phyloP scores from a whole-genome alignment of 2,329 filamentous ascomycete genomes.

The Aspergillus sp. region DNA sequence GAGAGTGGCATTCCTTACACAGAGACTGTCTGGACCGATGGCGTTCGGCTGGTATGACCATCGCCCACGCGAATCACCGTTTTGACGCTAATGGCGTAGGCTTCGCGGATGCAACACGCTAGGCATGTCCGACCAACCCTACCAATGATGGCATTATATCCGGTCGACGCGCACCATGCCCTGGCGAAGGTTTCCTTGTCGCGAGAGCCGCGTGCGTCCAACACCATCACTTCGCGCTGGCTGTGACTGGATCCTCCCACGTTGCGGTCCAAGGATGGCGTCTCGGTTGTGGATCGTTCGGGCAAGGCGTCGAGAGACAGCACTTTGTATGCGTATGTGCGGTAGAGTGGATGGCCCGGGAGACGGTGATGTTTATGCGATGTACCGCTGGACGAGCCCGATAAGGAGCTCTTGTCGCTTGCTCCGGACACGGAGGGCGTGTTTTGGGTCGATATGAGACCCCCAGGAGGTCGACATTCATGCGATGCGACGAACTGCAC shows the following conservation, averaged over 20 bases:
- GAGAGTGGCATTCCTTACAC: no score
- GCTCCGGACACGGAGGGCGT: neutral
- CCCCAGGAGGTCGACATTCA: conserved; percentile 50
- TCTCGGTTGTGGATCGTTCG: conserved; percentile 14
- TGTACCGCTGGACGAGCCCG: neutral
- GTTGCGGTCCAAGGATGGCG: neutral
- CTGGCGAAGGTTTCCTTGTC: conserved; percentile 42
- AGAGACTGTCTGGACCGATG: neutral
- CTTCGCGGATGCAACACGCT: conserved; percentile 45
- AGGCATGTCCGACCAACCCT: conserved; percentile 40
- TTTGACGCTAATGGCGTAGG: conserved; percentile 38
- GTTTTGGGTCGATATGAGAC: conserved; percentile 22
- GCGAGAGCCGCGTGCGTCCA: conserved; percentile 36
- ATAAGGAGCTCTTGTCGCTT: neutral
- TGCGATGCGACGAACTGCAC: conserved; percentile 56
- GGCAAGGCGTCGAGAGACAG: conserved; percentile 28
- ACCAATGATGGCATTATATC: conserved; percentile 42
- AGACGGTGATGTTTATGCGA: conserved; percentile 26
- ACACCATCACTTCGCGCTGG: conserved; percentile 29
- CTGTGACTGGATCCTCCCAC: neutral
- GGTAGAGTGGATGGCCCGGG: conserved; percentile 40
- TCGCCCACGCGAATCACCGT: conserved; percentile 42
- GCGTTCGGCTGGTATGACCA: neutral
- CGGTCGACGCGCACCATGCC: conserved; percentile 46
- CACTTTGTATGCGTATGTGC: conserved; percentile 32